Base-by-base conservation (phyloP, 1,139 yeast genomes). In the Debaryomyces coudertii region DNA sequence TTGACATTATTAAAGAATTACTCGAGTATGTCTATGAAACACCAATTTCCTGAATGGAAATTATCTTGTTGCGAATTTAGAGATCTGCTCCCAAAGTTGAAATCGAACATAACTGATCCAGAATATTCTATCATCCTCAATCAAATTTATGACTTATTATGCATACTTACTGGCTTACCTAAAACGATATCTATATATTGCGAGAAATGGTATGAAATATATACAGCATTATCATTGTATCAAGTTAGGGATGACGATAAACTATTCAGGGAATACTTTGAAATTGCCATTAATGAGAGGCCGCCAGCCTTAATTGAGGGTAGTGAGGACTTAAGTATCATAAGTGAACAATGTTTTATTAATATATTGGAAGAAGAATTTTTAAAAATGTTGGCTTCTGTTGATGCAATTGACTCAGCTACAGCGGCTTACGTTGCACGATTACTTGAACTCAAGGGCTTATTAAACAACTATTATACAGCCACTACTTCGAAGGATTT, bases 131-230 rank as follows among this genome's bases (percentile, higher is more conserved):
- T 54, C 4, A 66, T 79, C 22, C 63, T 71, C 4, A 59, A 66
- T 35, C 80, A 76, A 53, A 62, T 80, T 12, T 65, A 65, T 46
- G 80, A 77, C 43, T 54, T 80, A 29, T 54, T 78, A 2, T 63
- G 72, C 33, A 68, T 78, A 4, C 56, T 79, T 45, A 72, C 83
- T 1, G 92, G 92, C 1, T 73, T 79, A 43, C 75, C 79, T 9
- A 71, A 73, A 36, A 68, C 82, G 0, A 82, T 84, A 22, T 60
- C 79, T 2, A 67, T 66, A 12, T 69, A 65, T 46, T 73, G 85
- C 29, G 67, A 69, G 5, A 67, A 79, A 1, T 89, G 96, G 96
- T 87, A 83, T 61, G 96, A 88, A 57, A 74, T 84, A 15, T 73
- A 82, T 40, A 72, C 81, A 40, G 85, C 88, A 1, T 74, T 85